Base-by-base conservation (phyloP, 2,329 filamentous ascomycete species). In the Claviceps capensis region DNA sequence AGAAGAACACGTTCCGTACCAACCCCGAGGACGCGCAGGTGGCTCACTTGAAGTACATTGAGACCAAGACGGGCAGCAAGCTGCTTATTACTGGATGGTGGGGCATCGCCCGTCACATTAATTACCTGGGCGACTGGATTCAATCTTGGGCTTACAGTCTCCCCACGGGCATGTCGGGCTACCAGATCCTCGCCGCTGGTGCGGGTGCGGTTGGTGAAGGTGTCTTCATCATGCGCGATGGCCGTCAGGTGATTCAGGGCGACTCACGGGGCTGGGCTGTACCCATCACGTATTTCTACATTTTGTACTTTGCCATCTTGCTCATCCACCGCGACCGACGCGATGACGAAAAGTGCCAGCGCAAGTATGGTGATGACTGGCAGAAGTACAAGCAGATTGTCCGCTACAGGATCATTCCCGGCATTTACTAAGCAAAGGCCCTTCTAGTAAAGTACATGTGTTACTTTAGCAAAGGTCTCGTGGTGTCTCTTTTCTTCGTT, bases 281-380 rank as follows among this genome's bases (percentile, higher is more conserved):
- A 69, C 72, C 90, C 46, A 79, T 96, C 58, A 95, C 90, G 0
- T 97, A 96, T 72, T 96, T 96, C 65, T 97, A 94, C 71, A 76
- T 96, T 59, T 62, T 95, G 7, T 97, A 96, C 72, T 96, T 97
- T 71, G 89, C 83, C 3, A 71, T 95, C 13, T 70, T 97, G 56
- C 75, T 97, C 11, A 73, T 96, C 51, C 91, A 96, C 65, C 85
- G 91, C 19, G 89, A 95, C 65, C 73, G 81, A 53, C 78, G 91
- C 50, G 91, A 97, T 59, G 90, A 96, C 59, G 86, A 88, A 65
- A 95, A 95, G 74, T 97, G 91, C 68, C 75, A 78, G 56, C 79
- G 79, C 63, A 97, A 97, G 75, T 97, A 97, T 63, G 90, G 90
- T 26, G 83, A 83, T 59, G 89, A 96, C 64, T 97, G 91, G 90